phyloP scores from a whole-genome alignment of 768 basidiomycete species.

The Botryobasidium botryosum region DNA sequence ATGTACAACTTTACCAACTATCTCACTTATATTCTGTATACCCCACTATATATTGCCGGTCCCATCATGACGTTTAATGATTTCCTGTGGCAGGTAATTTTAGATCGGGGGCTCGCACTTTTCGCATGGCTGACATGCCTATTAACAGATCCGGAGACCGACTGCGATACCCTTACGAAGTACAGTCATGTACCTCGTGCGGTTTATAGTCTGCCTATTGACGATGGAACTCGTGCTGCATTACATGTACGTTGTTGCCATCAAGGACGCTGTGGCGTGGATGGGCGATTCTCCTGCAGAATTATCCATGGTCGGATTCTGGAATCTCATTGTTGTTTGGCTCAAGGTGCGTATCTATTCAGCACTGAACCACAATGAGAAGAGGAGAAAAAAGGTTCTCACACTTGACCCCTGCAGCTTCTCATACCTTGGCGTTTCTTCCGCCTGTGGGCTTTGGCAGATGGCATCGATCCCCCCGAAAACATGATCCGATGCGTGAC shows the following conservation, averaged over 20 bases:
- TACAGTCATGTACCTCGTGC: slow-evolving; percentile 40
- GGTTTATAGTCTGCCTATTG: slow-evolving; percentile 53
- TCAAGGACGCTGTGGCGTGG: slow-evolving; percentile 84
- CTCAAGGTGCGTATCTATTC: slow-evolving; percentile 50
- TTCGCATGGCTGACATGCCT: not conserved
- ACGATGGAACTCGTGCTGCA: slow-evolving; percentile 88
- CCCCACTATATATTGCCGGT: slow-evolving; percentile 89
- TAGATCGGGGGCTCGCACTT: not conserved
- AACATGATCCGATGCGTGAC: slow-evolving; percentile 99
- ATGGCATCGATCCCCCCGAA: slow-evolving; percentile 86
- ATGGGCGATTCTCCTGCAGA: slow-evolving; percentile 55
- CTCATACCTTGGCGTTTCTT: slow-evolving; percentile 95
- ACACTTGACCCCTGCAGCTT: slow-evolving; percentile 34
- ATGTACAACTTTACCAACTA: slow-evolving; percentile 53
- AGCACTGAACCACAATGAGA: too few relatives aligned
- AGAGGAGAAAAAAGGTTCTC: not conserved
- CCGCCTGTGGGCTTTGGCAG: slow-evolving; percentile 77
- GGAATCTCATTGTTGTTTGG: slow-evolving; percentile 95
- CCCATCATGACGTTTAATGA: slow-evolving; percentile 95
- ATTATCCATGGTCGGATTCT: slow-evolving; percentile 86
- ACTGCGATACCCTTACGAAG: slow-evolving; percentile 25
- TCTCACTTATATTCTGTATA: slow-evolving; percentile 73
- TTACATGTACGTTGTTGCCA: slow-evolving; percentile 92
- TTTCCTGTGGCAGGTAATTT: slow-evolving; percentile 75
- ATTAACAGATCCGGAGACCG: slow-evolving; percentile 44